These are phyloP conservation scores for Fabrea salina DNA, from an alignment of 169 alveolate species.

Conservation along the genomic window DNA sequence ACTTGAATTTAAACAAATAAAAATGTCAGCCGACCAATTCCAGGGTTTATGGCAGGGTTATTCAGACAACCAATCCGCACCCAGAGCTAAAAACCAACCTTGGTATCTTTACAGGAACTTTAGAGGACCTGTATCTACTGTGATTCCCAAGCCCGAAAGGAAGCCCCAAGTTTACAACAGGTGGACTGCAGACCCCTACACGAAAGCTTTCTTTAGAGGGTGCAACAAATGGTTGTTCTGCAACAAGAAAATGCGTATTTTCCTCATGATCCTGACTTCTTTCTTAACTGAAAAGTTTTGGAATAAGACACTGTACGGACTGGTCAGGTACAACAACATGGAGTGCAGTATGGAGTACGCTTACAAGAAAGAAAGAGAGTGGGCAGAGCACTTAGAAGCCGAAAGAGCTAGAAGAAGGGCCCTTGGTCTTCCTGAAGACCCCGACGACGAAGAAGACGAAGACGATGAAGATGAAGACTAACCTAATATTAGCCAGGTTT, in stretches of 20 bases:
- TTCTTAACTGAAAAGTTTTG: constrained; percentile 2
- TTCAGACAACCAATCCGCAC: constrained; percentile 2
- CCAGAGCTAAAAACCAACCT: constrained; percentile 28
- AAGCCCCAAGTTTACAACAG: constrained; percentile 30
- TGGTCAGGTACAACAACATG: constrained; percentile 6
- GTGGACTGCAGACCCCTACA: constrained; percentile 11
- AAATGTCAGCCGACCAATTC: constrained; percentile 8
- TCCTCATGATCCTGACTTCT: constrained; percentile 7
- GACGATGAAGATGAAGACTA: no score
- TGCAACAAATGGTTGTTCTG: constrained; percentile 12
- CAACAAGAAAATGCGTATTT: constrained; percentile 1
- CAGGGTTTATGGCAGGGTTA: constrained; percentile 15
- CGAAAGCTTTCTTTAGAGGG: neutral
- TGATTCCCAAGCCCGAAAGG: constrained; percentile 7
- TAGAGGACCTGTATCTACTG: constrained; percentile 17
- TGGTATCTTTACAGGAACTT: constrained; percentile 23
- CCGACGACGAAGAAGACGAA: no score
- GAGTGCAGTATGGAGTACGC: constrained; percentile 34
- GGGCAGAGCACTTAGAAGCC: constrained; percentile 4
- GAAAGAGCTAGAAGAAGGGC: constrained; percentile 37
- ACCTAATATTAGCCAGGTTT: no score
- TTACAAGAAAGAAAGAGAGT: constrained; percentile 28
- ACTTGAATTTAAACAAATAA: no score
- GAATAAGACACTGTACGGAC: neutral
- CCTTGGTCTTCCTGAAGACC: constrained; percentile 29